Base-by-base conservation (phyloP, 805 yeast genomes). In the Spathaspora arborariae region DNA sequence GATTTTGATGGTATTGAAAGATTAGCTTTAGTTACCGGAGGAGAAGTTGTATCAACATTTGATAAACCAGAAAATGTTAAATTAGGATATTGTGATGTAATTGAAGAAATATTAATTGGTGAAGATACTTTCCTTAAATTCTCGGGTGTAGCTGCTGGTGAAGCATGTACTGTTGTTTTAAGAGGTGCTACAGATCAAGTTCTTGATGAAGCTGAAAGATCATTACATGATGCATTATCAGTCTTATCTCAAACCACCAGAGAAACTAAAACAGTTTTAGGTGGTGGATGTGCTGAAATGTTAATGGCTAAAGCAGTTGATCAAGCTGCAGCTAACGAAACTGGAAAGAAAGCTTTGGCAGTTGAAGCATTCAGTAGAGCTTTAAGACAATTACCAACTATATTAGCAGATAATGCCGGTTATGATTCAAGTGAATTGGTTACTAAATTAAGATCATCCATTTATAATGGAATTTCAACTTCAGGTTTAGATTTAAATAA, bases 1-100 rank as follows among this genome's bases (percentile, higher is more conserved):
- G 99, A 94, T 67, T 94, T 94, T 58, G 98, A 88, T 60, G 99
- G 98, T 60, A 88, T 94, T 46, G 99, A 94, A 74, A 83, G 98
- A 64, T 79, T 94, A 55, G 96, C 99, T 2, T 75, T 92, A 36
- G 99, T 90, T 26, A 91, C 98, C 10, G 99, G 99, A 44, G 99
- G 97, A 62, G 98, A 94, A 74, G 97, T 94, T 45, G 96, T 84
- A 1, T 90, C 98, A 6, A 92, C 98, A 1, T 94, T 94, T 64
- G 99, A 94, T 63, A 77, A 84, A 55, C 96, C 98, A 20, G 95
- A 87, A 45, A 78, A 79, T 47, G 96, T 88, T 47, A 85, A 81
- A 63, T 70, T 91, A 44, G 99, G 99, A 40, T 78, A 82, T 63
- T 92, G 98, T 76, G 94, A 90, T 39, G 58, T 76, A 20, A 89